Conservation (phyloP, 176 grass and related monocot species). For the Rhynchospora tenuis region DNA sequence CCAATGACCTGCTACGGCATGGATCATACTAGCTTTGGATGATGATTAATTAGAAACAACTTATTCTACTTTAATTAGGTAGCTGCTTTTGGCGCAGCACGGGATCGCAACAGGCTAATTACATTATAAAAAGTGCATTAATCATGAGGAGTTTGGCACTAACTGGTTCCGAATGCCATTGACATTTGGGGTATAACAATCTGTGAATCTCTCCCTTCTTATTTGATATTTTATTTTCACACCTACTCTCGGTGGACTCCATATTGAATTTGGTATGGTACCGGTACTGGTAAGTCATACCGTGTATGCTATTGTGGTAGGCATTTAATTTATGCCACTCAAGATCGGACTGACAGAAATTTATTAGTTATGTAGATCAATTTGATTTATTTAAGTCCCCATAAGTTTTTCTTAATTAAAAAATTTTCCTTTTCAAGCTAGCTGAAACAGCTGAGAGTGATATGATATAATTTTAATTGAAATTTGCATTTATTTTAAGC, state of each 20-base stretch:
- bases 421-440: too few relatives aligned
- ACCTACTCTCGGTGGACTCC: not conserved
- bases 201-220: not conserved
- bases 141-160: not conserved
- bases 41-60: not conserved
- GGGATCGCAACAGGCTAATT: not conserved
- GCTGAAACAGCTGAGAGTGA: too few relatives aligned
- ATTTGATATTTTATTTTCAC: not conserved
- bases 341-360: too few relatives aligned
- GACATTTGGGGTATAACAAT: not conserved
- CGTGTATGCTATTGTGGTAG: not conserved
- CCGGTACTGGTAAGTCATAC: not conserved
- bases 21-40: not conserved
- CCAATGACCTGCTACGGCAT: not conserved
- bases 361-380: too few relatives aligned
- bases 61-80: not conserved
- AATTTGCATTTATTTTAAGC: too few relatives aligned
- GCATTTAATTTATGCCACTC: too few relatives aligned
- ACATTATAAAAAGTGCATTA: slow-evolving; percentile 1
- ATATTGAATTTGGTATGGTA: not conserved
- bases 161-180: not conserved
- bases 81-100: not conserved
- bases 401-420: too few relatives aligned
- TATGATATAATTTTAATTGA: too few relatives aligned
- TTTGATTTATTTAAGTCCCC: too few relatives aligned